These are phyloP conservation scores for Silene conica DNA, from an alignment of 148 eudicot genomes.

Conservation along the genomic window DNA sequence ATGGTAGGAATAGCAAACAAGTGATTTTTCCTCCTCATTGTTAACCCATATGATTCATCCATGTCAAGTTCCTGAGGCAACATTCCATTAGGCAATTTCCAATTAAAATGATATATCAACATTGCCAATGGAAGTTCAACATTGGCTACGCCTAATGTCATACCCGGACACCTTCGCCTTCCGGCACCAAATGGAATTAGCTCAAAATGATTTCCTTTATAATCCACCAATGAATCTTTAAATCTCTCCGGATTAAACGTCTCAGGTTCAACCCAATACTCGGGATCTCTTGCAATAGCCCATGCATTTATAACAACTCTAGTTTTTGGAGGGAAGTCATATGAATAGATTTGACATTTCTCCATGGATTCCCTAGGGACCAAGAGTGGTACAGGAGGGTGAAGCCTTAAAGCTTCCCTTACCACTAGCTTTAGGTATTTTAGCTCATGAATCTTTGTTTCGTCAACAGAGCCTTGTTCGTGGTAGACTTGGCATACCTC, in stretches of 20 bases:
- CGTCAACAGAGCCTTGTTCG: conserved; percentile 8
- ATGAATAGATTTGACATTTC: conserved; percentile 13
- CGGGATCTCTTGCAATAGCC: conserved; percentile 39
- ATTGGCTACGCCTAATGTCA: conserved; percentile 27
- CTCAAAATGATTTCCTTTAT: conserved; percentile 27
- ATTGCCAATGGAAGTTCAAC: conserved; percentile 30
- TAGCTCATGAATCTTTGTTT: conserved; percentile 16
- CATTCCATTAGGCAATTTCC: conserved; percentile 26
- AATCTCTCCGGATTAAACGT: conserved; percentile 37
- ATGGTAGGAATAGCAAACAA: conserved; percentile 19
- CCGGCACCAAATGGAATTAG: conserved; percentile 43
- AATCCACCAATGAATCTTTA: conserved; percentile 24
- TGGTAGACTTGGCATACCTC: conserved; percentile 29
- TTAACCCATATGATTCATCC: conserved; percentile 27
- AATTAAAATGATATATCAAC: conserved; percentile 33
- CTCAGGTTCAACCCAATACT: conserved; percentile 29
- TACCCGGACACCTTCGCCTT: conserved; percentile 36
- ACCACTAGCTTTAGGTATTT: conserved; percentile 29
- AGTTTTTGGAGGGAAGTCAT: conserved; percentile 25
- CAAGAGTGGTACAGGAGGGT: conserved; percentile 32
- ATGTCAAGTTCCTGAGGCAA: conserved; percentile 23
- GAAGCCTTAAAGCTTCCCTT: conserved; percentile 35
- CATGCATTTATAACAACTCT: conserved; percentile 31
- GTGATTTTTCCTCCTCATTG: conserved; percentile 22
- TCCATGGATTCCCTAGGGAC: conserved; percentile 30